Base-by-base conservation (phyloP, 371 early-diverging fungal species). In the Haplosporangium sp. region DNA sequence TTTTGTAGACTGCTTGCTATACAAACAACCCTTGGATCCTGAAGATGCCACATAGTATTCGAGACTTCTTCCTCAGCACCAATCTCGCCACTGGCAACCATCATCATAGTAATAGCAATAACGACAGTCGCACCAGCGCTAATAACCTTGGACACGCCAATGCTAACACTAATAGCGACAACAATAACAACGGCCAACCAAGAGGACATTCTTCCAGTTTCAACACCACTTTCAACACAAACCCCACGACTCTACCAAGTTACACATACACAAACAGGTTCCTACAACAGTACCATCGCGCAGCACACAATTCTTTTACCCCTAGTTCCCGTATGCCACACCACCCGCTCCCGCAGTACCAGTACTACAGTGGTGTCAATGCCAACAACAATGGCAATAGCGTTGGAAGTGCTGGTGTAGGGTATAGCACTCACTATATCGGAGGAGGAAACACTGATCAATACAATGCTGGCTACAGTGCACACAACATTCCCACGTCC, bases 41-140 rank as follows among this genome's bases (percentile, higher is more conserved):
- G 54, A 50, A 29, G 8, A 73, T 73, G 68, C 74, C 68, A 11
- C 74, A 73, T 23, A 73, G 62, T 58, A 73, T 66, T 38, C 61
- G 67, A 0, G 51, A 66, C 41, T 62, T 43, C 21, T 73, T 52
- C 48, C 53, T 69, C 14, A 59, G 45, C 59, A 52, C 18, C 23
- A 57, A 23, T 50, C 16, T 37, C 70, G 21, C 37, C 29, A 41
- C 45, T 14, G 38, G 52, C 69, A 50, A 40, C 51, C 16, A 46
- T 18, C 21, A 55, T 18, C 40, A 47, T n/a, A 20, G 42, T 14
- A 14, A 55, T 56, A 40, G 6, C 64, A 13, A 54, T 18, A 64
- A 12, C 64, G 38, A 40, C 51, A 40, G 18, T 5, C 20, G 38
- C n/a, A 11, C 18, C 55, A 57, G 43, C 41, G 29, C 29, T 29